Evolutionary conservation across 495 filamentous ascomycete species (phyloP).

Genomic region (Letharia columbiana): DNA sequence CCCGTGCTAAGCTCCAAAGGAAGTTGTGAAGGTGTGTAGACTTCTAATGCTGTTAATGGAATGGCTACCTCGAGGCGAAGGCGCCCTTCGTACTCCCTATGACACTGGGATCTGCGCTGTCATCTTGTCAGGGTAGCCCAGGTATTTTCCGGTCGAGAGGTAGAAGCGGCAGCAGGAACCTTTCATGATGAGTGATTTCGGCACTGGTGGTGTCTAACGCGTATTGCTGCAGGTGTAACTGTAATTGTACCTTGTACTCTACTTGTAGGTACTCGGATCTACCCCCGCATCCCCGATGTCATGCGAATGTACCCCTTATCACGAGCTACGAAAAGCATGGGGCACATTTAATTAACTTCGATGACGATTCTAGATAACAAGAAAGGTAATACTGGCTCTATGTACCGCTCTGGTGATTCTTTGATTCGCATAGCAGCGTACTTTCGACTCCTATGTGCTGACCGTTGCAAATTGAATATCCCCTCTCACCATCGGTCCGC

Average conservation of each 20-base stretch:
- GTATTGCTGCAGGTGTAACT: not conserved
- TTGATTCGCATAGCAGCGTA: not conserved
- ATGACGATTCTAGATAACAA: slow-evolving; percentile 11
- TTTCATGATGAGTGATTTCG: slow-evolving; percentile 15
- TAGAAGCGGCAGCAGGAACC: not conserved
- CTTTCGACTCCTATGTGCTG: not conserved
- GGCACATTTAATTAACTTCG: not conserved
- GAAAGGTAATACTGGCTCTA: not conserved
- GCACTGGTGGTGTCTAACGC: not conserved
- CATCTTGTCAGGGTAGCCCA: slow-evolving; percentile 9
- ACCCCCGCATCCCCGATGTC: slow-evolving; percentile 6
- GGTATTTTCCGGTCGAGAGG: not conserved
- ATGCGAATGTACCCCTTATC: slow-evolving; percentile 13
- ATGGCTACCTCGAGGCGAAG: slow-evolving; percentile 13
- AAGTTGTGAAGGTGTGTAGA: not conserved
- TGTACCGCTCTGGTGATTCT: not conserved
- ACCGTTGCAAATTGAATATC: not conserved
- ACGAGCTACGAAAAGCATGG: not conserved
- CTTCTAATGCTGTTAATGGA: slow-evolving; percentile 4
- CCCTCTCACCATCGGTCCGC: not conserved
- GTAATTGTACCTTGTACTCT: not conserved
- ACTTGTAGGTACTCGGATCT: not conserved
- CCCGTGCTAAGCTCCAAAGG: not conserved
- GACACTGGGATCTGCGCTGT: slow-evolving; percentile 14
- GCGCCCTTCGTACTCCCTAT: slow-evolving; percentile 13